Conservation (phyloP, 768 basidiomycete genomes). For the Daedalea quercina region DNA sequence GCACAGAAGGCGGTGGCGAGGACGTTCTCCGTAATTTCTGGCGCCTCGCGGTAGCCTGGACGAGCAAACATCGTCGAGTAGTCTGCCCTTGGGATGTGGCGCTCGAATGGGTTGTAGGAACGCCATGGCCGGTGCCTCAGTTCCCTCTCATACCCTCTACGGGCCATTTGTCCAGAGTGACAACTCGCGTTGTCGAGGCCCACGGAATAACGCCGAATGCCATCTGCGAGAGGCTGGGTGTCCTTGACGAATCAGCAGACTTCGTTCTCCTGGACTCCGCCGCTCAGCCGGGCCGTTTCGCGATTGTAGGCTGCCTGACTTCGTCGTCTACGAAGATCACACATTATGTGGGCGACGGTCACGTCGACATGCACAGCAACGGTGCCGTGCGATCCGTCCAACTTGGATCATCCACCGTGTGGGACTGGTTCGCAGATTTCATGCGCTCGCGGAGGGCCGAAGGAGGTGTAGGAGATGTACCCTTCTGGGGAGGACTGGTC, state of each 20-base stretch:
- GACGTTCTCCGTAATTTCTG: slow-evolving; percentile 72
- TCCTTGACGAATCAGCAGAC: slow-evolving; percentile 45
- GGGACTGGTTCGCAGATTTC: slow-evolving; percentile 71
- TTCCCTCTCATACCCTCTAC: slow-evolving; percentile 20
- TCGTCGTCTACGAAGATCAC: slow-evolving; percentile 50
- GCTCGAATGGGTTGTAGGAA: slow-evolving; percentile 34
- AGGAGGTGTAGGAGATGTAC: slow-evolving; percentile 46
- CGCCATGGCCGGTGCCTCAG: slow-evolving; percentile 49
- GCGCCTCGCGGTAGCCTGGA: slow-evolving; percentile 58
- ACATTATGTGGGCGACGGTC: slow-evolving; percentile 44
- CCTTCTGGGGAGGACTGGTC: slow-evolving; percentile 82
- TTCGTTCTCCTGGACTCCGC: slow-evolving; percentile 76
- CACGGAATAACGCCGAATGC: slow-evolving; percentile 34
- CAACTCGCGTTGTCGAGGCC: slow-evolving; percentile 35
- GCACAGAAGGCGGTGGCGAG: slow-evolving; percentile 63
- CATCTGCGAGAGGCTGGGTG: slow-evolving; percentile 61
- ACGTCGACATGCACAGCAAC: slow-evolving; percentile 39
- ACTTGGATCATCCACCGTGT: slow-evolving; percentile 51
- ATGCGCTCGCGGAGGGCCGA: slow-evolving; percentile 48
- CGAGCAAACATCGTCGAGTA: slow-evolving; percentile 29
- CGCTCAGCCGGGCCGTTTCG: slow-evolving; percentile 64
- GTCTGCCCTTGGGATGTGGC: slow-evolving; percentile 35
- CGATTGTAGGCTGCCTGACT: slow-evolving; percentile 59
- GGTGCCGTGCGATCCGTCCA: slow-evolving; percentile 28
- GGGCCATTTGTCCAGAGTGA: slow-evolving; percentile 23